Percentiles rank a stretch among this genome's conserved stretches.
Conservation (phyloP, 2,329 filamentous ascomycete species). For the Rutstroemia sp. region DNA sequence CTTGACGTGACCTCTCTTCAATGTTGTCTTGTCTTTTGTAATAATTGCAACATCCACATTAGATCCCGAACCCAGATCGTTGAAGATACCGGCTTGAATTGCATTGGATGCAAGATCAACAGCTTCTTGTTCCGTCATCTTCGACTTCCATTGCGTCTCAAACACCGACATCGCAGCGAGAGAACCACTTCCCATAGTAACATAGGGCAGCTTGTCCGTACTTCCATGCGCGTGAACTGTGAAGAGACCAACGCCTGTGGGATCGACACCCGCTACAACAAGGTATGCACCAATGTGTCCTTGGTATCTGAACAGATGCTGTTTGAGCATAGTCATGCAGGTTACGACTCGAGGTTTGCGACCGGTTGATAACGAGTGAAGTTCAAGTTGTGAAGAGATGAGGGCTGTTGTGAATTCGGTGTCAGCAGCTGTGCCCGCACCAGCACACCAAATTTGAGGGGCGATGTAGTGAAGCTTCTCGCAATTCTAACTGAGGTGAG, state of each 20-base stretch:
- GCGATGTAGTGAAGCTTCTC: constrained; percentile 99
- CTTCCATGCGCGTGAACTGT: constrained; percentile 97
- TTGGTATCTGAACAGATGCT: constrained; percentile 98
- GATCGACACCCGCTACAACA: constrained; percentile 92
- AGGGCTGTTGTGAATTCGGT: constrained; percentile 98
- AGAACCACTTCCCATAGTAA: constrained; percentile 96
- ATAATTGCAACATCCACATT: constrained; percentile 98
- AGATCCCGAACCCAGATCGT: constrained; percentile 92
- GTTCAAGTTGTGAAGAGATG: constrained; percentile 97
- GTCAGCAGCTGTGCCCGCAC: constrained; percentile 94
- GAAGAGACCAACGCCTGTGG: constrained; percentile 90
- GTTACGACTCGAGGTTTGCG: constrained; percentile 96
- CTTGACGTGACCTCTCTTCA: constrained; percentile 87
- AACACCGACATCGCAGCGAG: constrained; percentile 97
- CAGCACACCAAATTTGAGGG: constrained; percentile 98
- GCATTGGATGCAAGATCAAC: constrained; percentile 76
- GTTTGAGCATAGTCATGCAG: constrained; percentile 99
- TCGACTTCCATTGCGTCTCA: constrained; percentile 86
- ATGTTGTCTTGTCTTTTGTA: constrained; percentile 86
- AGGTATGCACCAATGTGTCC: constrained; percentile 97
- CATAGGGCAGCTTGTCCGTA: constrained; percentile 97
- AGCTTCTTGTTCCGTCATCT: constrained; percentile 72
- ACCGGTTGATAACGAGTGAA: constrained; percentile 92
- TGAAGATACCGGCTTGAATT: constrained; percentile 96
- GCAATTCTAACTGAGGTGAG: constrained; percentile 63